Evolutionary conservation across 768 basidiomycete genomes (phyloP).

Genomic region (Lactarius trivialis): DNA sequence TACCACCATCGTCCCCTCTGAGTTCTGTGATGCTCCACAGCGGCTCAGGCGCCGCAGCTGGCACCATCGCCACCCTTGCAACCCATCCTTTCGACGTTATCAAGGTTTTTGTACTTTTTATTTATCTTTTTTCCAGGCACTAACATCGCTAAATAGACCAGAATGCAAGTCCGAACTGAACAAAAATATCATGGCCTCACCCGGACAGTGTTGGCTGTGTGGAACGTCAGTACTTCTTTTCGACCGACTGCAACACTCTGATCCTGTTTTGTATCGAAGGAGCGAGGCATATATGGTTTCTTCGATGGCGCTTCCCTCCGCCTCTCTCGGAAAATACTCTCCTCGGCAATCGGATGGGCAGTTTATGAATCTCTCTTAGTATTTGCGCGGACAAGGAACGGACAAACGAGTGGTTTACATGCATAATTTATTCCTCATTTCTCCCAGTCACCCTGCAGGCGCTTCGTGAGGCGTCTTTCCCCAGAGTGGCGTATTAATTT

Average conservation of each 20-base stretch:
- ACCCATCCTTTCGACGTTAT: conserved; percentile 95
- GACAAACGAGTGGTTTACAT: neutral
- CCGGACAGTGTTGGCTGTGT: conserved; percentile 59
- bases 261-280: conserved; percentile 37
- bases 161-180: conserved; percentile 84
- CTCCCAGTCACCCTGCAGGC: neutral
- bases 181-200: conserved; percentile 66
- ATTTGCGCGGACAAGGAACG: conserved; percentile 36
- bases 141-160: conserved; percentile 48
- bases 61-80: conserved; percentile 72
- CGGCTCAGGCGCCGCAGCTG: conserved; percentile 70
- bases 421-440: neutral
- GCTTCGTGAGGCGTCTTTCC: neutral
- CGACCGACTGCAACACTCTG: neutral
- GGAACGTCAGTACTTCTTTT: conserved; percentile 44
- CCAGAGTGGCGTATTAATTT: neutral
- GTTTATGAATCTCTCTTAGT: conserved; percentile 79
- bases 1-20: conserved; percentile 37
- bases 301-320: conserved; percentile 83
- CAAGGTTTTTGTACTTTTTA: conserved; percentile 49
- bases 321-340: conserved; percentile 77
- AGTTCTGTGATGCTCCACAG: conserved; percentile 52
- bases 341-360: conserved; percentile 88
- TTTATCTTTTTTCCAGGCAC: conserved; percentile 1
- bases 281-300: conserved; percentile 74